Conservation (phyloP, 345 rosid genomes). For the Populus alba region DNA sequence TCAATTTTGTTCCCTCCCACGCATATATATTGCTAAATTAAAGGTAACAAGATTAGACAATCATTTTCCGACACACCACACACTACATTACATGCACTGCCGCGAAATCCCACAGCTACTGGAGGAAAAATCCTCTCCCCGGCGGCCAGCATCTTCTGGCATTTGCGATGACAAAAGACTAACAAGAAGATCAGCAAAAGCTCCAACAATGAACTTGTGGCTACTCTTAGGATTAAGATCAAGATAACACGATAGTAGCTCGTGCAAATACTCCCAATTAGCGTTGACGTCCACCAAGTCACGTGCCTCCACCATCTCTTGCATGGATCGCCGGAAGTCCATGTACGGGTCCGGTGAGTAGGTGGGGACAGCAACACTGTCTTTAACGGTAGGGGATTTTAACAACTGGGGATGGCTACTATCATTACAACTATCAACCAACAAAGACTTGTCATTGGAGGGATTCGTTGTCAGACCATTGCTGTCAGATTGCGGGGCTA, state of each 20-base stretch:
- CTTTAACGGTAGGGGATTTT: constrained; percentile 20
- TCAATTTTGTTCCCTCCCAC: constrained; percentile 19
- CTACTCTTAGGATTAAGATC: constrained; percentile 60
- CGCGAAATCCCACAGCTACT: constrained; percentile 7
- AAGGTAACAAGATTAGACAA: constrained; percentile 15
- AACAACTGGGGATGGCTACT: background rate
- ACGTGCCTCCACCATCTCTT: constrained; percentile 91
- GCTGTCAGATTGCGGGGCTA: background rate
- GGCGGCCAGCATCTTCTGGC: background rate
- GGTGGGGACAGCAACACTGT: constrained; percentile 56
- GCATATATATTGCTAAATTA: constrained; percentile 12
- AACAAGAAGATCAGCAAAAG: constrained; percentile 76
- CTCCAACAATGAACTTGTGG: constrained; percentile 66
- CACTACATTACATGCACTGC: constrained; percentile 14
- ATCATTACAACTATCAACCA: background rate
- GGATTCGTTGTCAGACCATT: background rate
- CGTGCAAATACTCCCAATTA: constrained; percentile 71
- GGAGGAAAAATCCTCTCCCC: background rate
- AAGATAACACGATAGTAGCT: constrained; percentile 71
- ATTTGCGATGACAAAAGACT: constrained; percentile 46
- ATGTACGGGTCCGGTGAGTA: constrained; percentile 80
- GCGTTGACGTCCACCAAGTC: constrained; percentile 48
- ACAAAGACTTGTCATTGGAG: background rate
- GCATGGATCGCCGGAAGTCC: constrained; percentile 89
- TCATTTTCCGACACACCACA: constrained; percentile 15